These are phyloP conservation scores for Plasmodium malariae DNA, from an alignment of 169 alveolate species.

Conservation along the genomic window DNA sequence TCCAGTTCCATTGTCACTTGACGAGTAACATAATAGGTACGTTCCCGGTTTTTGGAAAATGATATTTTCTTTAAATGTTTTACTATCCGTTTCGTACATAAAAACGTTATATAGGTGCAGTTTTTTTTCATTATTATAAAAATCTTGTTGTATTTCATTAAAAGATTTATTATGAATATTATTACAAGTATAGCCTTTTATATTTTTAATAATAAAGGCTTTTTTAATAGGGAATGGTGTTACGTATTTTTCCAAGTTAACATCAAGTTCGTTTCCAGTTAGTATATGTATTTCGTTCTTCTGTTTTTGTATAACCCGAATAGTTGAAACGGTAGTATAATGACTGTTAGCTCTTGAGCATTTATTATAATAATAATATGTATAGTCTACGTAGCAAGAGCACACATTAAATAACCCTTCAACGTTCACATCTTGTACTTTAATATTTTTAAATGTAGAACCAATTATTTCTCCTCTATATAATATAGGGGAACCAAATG, in stretches of 20 bases:
- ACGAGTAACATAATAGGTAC: constrained; percentile 53
- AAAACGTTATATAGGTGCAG: constrained; percentile 34
- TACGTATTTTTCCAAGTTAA: constrained; percentile 11
- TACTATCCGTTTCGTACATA: constrained; percentile 27
- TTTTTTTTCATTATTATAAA: constrained; percentile 39
- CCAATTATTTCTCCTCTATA: constrained; percentile 68
- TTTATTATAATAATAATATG: constrained; percentile 21
- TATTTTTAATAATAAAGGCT: constrained; percentile 55
- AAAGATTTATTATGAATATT: constrained; percentile 49
- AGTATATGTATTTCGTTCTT: neutral
- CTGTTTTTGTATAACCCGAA: constrained; percentile 41
- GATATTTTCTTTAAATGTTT: constrained; percentile 20
- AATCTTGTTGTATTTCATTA: constrained; percentile 46
- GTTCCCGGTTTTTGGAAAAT: constrained; percentile 52
- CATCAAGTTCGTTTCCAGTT: constrained; percentile 31
- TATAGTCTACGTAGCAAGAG: constrained; percentile 32
- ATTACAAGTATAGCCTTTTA: constrained; percentile 33
- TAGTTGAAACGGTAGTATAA: constrained; percentile 34
- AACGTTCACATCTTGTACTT: constrained; percentile 35
- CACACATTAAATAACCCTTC: constrained; percentile 68
- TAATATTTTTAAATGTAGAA: constrained; percentile 38
- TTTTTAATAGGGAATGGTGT: constrained; percentile 54
- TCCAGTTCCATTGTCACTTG: constrained; percentile 23
- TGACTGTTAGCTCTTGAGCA: constrained; percentile 31
- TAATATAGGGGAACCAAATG: constrained; percentile 50